Percentiles rank a stretch among this genome's conserved stretches.
Evolutionary conservation across 1,284 basidiomycete genomes (phyloP).

Genomic region (Wallemia hederae): DNA sequence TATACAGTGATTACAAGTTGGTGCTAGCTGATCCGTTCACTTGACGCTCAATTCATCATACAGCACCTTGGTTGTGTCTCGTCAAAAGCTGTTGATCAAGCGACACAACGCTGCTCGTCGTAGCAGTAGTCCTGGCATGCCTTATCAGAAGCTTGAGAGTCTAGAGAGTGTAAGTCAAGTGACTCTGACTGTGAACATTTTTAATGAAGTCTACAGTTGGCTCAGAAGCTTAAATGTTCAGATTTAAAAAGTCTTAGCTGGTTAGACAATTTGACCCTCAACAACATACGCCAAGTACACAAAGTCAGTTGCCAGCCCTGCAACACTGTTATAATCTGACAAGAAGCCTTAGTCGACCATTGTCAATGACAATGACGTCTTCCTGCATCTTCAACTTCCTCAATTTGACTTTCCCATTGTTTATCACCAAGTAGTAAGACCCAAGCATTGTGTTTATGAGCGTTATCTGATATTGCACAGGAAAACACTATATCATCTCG

Average conservation of each 20-base stretch:
- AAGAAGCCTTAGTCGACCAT: no score
- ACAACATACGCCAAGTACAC: conserved; percentile 3
- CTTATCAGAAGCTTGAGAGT: neutral
- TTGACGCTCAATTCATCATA: neutral
- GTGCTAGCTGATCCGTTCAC: neutral
- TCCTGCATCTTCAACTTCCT: conserved; percentile 79
- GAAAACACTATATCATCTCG: conserved; percentile 13
- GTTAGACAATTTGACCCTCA: neutral
- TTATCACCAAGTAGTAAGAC: conserved; percentile 48
- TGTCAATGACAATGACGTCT: conserved; percentile 31
- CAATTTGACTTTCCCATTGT: conserved; percentile 97
- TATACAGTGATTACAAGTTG: neutral
- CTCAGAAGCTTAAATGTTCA: neutral
- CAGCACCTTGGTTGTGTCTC: neutral
- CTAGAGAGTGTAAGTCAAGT: neutral
- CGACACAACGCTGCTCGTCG: neutral
- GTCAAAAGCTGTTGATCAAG: neutral
- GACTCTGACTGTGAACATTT: no score
- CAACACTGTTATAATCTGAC: no score
- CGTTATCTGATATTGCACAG: conserved; percentile 3
- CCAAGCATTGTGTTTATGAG: neutral
- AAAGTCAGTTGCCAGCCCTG: conserved; percentile 8
- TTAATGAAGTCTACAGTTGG: no score
- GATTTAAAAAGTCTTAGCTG: neutral
- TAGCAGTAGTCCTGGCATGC: neutral